These are phyloP conservation scores for Pistacia integerrima DNA, from an alignment of 345 rosid genomes.

Conservation along the genomic window DNA sequence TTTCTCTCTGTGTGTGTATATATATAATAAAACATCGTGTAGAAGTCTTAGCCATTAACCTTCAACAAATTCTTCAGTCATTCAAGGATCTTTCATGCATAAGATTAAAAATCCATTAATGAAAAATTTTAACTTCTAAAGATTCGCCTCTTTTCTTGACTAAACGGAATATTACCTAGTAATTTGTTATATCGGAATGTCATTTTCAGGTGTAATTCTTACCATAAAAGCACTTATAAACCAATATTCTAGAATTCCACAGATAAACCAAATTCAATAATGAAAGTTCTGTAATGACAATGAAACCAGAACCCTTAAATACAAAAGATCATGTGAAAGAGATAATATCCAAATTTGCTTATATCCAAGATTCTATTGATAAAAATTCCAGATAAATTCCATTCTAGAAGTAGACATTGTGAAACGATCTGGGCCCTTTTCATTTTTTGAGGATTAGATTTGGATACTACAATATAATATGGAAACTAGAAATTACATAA, in stretches of 20 bases:
- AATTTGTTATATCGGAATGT: no score
- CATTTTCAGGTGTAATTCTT: not conserved
- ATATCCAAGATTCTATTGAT: not conserved
- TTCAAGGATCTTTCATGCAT: not conserved
- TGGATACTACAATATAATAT: not conserved
- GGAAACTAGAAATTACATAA: no score
- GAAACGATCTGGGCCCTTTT: not conserved
- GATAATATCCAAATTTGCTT: no score
- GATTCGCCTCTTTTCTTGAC: not conserved
- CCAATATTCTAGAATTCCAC: not conserved
- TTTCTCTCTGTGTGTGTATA: no score
- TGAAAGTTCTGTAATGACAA: not conserved
- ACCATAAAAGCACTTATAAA: not conserved
- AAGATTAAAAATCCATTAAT: no score
- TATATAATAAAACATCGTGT: not conserved
- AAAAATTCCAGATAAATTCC: not conserved
- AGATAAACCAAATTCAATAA: not conserved
- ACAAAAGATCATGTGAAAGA: not conserved
- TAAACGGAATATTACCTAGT: not conserved
- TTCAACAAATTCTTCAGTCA: not conserved
- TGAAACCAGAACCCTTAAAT: not conserved
- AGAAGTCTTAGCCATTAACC: not conserved
- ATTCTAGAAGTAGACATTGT: not conserved
- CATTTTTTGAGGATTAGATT: not conserved
- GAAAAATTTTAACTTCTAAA: not conserved